phyloP scores from a whole-genome alignment of 371 early-diverging fungal species.

The Rhizopus sp. region DNA sequence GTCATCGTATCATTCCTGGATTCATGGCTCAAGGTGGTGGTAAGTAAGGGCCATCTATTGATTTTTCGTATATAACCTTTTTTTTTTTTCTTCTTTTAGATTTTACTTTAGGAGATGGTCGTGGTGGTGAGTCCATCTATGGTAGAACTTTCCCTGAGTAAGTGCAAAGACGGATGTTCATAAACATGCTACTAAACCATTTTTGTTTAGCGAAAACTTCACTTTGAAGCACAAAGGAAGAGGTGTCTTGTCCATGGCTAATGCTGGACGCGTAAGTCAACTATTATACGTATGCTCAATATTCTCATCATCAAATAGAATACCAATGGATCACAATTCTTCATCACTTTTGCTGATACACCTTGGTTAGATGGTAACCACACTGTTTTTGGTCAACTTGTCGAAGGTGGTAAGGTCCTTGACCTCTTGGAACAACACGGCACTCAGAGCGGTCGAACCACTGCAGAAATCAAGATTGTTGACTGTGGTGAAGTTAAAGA shows the following conservation, averaged over 20 bases:
- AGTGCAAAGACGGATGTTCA: slow-evolving; percentile 12
- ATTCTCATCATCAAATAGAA: slow-evolving; percentile 38
- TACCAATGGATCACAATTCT: slow-evolving; percentile 99
- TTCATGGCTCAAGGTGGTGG: slow-evolving; percentile 99
- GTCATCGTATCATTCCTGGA: slow-evolving; percentile 91
- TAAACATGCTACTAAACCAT: neutral
- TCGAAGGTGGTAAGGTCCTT: slow-evolving; percentile 82
- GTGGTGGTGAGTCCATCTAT: slow-evolving; percentile 96
- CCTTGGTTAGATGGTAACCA: slow-evolving; percentile 90
- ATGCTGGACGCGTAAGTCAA: slow-evolving; percentile 76
- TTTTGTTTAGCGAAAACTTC: slow-evolving; percentile 90
- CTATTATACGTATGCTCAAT: neutral
- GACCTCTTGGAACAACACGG: slow-evolving; percentile 78
- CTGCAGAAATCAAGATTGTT: slow-evolving; percentile 66
- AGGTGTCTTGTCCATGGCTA: slow-evolving; percentile 97
- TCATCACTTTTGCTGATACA: slow-evolving; percentile 75
- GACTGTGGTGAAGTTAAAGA: slow-evolving; percentile 81
- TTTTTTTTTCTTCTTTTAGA: slow-evolving; percentile 47
- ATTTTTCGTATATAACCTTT: neutral
- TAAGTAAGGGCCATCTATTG: slow-evolving; percentile 10
- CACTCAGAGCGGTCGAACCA: slow-evolving; percentile 67
- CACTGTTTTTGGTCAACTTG: slow-evolving; percentile 90
- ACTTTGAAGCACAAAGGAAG: slow-evolving; percentile 79
- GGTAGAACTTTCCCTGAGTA: slow-evolving; percentile 92
- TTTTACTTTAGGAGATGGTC: slow-evolving; percentile 91